These are phyloP conservation scores for Plasmodium vinckei DNA, from an alignment of 169 alveolate species.

Conservation along the genomic window DNA sequence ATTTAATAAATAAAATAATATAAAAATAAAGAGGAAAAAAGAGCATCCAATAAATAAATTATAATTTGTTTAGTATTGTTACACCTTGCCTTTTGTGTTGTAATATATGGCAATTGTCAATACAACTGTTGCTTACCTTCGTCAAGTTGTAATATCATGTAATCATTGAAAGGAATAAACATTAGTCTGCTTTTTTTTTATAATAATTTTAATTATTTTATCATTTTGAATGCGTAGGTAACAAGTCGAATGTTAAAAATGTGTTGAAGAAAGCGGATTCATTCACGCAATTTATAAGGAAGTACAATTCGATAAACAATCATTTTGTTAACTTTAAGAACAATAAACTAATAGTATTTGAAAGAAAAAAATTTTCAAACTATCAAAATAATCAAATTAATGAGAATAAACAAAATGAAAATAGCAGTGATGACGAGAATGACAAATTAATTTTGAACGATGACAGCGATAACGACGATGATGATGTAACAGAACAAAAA, in stretches of 20 bases:
- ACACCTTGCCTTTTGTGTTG: no score
- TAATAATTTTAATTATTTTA: neutral
- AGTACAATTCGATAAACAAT: constrained; percentile 1
- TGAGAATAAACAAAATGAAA: neutral
- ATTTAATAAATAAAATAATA: no score
- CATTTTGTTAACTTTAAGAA: neutral
- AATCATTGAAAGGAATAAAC: no score
- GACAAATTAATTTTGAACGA: constrained; percentile 39
- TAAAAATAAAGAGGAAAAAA: no score
- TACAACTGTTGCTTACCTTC: no score
- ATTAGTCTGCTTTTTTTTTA: neutral
- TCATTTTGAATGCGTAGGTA: constrained; percentile 18
- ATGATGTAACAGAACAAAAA: neutral
- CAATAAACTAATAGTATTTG: no score
- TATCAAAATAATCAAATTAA: neutral
- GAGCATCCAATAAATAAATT: no score
- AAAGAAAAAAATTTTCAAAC: neutral
- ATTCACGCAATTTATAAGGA: constrained; percentile 1
- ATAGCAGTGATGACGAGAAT: constrained; percentile 37
- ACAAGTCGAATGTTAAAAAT: neutral
- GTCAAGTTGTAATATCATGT: no score
- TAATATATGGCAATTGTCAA: no score
- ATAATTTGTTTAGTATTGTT: no score
- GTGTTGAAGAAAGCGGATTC: neutral
- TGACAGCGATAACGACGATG: constrained; percentile 16